Conservation (phyloP, 1,284 basidiomycete genomes). For the Inonotus obliquus region DNA sequence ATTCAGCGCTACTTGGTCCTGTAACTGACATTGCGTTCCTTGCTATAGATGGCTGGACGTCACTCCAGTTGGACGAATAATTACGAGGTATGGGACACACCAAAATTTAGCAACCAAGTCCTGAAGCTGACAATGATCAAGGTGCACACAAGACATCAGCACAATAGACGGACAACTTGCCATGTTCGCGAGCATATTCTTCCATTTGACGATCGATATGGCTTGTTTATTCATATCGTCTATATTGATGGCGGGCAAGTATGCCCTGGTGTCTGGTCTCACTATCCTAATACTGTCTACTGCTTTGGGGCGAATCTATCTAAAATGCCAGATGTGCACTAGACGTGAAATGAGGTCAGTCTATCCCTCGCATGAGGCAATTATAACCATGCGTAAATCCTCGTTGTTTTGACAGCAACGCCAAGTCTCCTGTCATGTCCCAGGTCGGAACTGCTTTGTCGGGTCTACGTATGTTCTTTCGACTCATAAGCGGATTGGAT, state of each 20-base stretch:
- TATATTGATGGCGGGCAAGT: slow-evolving; percentile 12
- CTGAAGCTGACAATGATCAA: slow-evolving; percentile 25
- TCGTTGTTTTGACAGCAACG: slow-evolving; percentile 36
- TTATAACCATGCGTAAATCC: slow-evolving; percentile 42
- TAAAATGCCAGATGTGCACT: slow-evolving; percentile 27
- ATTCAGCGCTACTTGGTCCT: not conserved
- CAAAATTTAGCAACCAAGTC: too few species aligned
- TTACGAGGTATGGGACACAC: slow-evolving; percentile 38
- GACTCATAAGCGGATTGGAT: not conserved
- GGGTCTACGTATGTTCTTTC: slow-evolving; percentile 28
- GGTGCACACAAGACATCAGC: slow-evolving; percentile 36
- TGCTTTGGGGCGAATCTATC: slow-evolving; percentile 15
- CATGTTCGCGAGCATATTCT: slow-evolving; percentile 21
- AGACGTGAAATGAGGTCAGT: slow-evolving; percentile 29
- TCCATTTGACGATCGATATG: slow-evolving; percentile 3
- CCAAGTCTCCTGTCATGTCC: slow-evolving; percentile 39
- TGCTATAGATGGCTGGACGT: slow-evolving; percentile 37
- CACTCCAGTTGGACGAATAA: slow-evolving; percentile 38
- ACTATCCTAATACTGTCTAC: slow-evolving; percentile 14
- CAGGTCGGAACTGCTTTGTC: slow-evolving; percentile 39
- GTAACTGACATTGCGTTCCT: not conserved
- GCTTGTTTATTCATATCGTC: not conserved
- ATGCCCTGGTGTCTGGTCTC: slow-evolving; percentile 15
- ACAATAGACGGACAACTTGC: slow-evolving; percentile 30
- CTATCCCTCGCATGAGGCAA: not conserved